phyloP scores from a whole-genome alignment of 352 stramenopile species.

The Phytophthora colocasiae region DNA sequence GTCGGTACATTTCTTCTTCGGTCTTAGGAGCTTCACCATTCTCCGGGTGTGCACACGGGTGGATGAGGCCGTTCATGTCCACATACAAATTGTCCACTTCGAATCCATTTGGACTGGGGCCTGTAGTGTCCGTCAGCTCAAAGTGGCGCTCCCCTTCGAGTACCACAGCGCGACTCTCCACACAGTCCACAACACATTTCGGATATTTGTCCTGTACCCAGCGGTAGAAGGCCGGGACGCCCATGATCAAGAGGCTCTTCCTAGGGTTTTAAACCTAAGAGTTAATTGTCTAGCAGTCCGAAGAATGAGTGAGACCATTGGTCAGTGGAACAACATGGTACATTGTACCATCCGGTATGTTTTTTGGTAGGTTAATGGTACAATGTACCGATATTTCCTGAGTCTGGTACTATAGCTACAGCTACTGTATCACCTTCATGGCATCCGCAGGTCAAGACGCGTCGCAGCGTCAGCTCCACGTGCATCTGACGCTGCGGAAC shows the following conservation, averaged over 20 bases:
- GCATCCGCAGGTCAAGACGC: conserved; percentile 11
- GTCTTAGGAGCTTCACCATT: conserved; percentile 90
- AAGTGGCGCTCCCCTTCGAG: conserved; percentile 86
- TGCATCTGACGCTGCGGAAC: conserved; percentile 53
- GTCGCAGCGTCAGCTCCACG: conserved; percentile 22
- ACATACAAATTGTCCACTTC: conserved; percentile 99
- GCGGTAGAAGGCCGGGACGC: conserved; percentile 99
- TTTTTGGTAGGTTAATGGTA: too few relatives aligned
- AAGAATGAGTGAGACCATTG: conserved; percentile 28
- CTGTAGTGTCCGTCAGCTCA: conserved; percentile 76
- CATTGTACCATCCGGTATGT: conserved; percentile 5
- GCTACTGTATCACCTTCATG: conserved; percentile 21
- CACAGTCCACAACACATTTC: conserved; percentile 95
- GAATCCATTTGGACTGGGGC: conserved; percentile 94
- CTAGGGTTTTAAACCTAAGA: too few relatives aligned
- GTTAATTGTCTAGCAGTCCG: conserved; percentile 2
- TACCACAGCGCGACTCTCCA: conserved; percentile 74
- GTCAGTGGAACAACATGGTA: conserved; percentile 14
- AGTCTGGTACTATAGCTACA: background rate
- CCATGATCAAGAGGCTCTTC: conserved; percentile 76
- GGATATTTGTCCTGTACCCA: conserved; percentile 99
- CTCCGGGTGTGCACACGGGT: conserved; percentile 98
- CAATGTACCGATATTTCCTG: conserved; percentile 1
- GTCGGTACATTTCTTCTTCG: conserved; percentile 99
- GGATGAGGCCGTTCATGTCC: conserved; percentile 99